These are phyloP conservation scores for Puccinia coronata DNA, from an alignment of 1,284 basidiomycete genomes.

Conservation along the genomic window DNA sequence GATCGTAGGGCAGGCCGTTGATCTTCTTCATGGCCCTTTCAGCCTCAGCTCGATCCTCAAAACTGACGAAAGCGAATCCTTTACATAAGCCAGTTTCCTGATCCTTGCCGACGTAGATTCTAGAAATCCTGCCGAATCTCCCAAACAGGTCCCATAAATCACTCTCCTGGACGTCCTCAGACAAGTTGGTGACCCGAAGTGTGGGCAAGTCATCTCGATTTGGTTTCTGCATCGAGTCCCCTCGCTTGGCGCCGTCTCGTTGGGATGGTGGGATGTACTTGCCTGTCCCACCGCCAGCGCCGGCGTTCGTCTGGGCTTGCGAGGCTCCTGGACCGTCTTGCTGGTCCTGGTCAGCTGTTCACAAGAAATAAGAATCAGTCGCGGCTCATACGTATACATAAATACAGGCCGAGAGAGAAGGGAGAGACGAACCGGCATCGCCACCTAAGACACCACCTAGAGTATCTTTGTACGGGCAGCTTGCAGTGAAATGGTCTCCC, in stretches of 20 bases:
- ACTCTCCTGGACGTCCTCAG: conserved; percentile 89
- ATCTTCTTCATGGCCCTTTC: conserved; percentile 90
- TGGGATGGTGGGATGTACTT: conserved; percentile 93
- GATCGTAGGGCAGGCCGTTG: conserved; percentile 67
- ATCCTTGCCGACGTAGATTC: conserved; percentile 93
- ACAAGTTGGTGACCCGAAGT: conserved; percentile 94
- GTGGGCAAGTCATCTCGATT: conserved; percentile 90
- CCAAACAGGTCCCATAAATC: conserved; percentile 88
- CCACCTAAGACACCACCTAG: conserved; percentile 69
- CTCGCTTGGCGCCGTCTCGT: conserved; percentile 67
- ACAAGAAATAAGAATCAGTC: not conserved
- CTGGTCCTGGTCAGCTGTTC: conserved; percentile 46
- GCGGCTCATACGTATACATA: conserved; percentile 14
- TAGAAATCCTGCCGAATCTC: conserved; percentile 67
- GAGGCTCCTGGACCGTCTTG: conserved; percentile 63
- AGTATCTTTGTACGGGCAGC: conserved; percentile 97
- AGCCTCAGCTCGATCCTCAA: conserved; percentile 77
- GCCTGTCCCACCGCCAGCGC: conserved; percentile 62
- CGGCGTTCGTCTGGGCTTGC: conserved; percentile 59
- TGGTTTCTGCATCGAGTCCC: conserved; percentile 76
- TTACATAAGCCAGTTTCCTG: conserved; percentile 92
- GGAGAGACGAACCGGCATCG: conserved; percentile 46
- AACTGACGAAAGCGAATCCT: conserved; percentile 94
- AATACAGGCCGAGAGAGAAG: conserved; percentile 25
- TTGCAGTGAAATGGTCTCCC: conserved; percentile 95